Base-by-base conservation (phyloP, 805 yeast species). In the Candida verbasci region DNA sequence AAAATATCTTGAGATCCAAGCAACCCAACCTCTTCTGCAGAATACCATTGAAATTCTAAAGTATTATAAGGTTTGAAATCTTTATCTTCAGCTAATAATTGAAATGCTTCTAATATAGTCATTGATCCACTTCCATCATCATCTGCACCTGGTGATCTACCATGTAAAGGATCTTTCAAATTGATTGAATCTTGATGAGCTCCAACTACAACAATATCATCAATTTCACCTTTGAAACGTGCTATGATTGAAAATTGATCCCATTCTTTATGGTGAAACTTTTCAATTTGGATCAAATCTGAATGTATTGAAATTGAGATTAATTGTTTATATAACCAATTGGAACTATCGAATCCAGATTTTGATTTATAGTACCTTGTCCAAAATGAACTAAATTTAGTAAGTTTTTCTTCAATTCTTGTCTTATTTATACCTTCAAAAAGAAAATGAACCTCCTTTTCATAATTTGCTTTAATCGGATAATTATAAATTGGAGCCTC, bases 1-100 rank as follows among this genome's bases (percentile, higher is more conserved):
- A 84, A 85, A 9, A 91, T 73, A 42, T 85, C 95, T 44, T 77
- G 70, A 3, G 96, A 86, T 1, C 97, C 97, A 35, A 85, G 65
- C 37, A 86, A 63, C 0, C 96, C 97, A 41, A 85, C 87, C 67
- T 89, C 97, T 62, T 89, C 97, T 2, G 95, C 97, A 18, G 95
- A 76, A 63, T 87, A 89, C 70, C 87, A 91, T 59, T 89, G 97
- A 65, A 89, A 89, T 55, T 91, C 95, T 12, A 89, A 58, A 0
- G 94, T 76, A 59, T 86, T 85, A 29, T 71, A 61, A 9, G 89
- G 87, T 40, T 60, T 48, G 45, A 70, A 70, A 3, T 45, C 27
- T 10, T 44, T 50, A 17, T 55, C 53, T 11, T 61, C 64, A 23
- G 60, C 64, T 3, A 73, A 56, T 20, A 86, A 61, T 43, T 91